These are phyloP conservation scores for Fusarium illudens DNA, from an alignment of 2,329 filamentous ascomycete species.

Conservation along the genomic window DNA sequence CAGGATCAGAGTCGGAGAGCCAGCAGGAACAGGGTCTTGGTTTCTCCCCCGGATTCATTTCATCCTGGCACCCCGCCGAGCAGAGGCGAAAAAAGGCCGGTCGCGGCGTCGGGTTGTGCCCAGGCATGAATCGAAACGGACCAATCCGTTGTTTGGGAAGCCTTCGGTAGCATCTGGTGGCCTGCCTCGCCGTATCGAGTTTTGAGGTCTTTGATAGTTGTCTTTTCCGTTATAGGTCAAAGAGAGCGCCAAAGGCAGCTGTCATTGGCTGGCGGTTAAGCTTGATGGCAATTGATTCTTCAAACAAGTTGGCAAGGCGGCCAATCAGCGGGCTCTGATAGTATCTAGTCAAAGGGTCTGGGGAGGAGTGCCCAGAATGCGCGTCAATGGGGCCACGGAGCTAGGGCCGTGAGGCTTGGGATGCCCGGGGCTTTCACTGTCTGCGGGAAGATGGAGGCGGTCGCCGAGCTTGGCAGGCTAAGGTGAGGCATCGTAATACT, in stretches of 20 bases:
- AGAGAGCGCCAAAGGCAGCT: conserved; percentile 1
- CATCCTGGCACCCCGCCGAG: conserved; percentile 14
- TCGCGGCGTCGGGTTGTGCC: conserved; percentile 4
- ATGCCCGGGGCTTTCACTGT: neutral
- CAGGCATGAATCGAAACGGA: conserved; percentile 11
- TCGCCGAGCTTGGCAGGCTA: neutral
- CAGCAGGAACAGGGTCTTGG: conserved; percentile 4
- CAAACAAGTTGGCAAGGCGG: conserved; percentile 41
- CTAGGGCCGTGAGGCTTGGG: conserved; percentile 3
- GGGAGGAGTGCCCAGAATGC: conserved; percentile 27
- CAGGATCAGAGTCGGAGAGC: neutral
- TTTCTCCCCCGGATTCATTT: conserved; percentile 32
- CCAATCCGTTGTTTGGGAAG: conserved; percentile 19
- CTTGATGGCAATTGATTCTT: conserved; percentile 44
- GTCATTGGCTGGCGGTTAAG: conserved; percentile 30
- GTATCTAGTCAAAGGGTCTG: conserved; percentile 30
- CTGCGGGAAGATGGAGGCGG: conserved; percentile 9
- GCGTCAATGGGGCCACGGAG: conserved; percentile 30
- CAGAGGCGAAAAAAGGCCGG: conserved; percentile 6
- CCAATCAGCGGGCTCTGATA: conserved; percentile 40
- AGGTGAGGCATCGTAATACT: conserved; percentile 7
- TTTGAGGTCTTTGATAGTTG: conserved; percentile 15
- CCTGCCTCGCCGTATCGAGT: conserved; percentile 17
- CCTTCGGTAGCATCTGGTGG: conserved; percentile 24
- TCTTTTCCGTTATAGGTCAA: conserved; percentile 25